Evolutionary conservation across 2,329 filamentous ascomycete species (phyloP), one percentile per base, ranked within the genome.

Genomic region (Mycosphaerella arachidis): DNA sequence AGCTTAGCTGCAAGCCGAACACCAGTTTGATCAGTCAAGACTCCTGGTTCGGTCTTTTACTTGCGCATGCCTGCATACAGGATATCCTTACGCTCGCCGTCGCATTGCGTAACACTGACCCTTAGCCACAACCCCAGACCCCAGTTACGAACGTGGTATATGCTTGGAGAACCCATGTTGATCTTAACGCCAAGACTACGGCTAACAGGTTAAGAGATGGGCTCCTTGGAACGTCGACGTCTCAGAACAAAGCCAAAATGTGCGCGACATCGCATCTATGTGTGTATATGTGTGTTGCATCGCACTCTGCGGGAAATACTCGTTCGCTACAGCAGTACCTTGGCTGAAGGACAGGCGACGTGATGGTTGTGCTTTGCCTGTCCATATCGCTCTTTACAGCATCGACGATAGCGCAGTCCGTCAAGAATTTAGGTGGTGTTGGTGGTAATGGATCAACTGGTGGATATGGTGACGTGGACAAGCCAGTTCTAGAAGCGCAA

Each of bases 381-480:
- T 12, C 12, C 20, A 27, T 50, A 6, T 13, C 18, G 8, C 20
- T 27, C 29, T 18, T 50, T 18, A 29, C 12, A 27, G 10, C 13
- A 12, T 31, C 20, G 18, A 30, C 60, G 24, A 24, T 53, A n/a
- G 60, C 60, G 30, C 63, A 63, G 27, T 68, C 67, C 6, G 59
- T 68, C 37, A 45, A 59, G 37, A 58, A 56, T 33, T 57, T 65
- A n/a, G 66, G 65, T n/a, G 43, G 50, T 8, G 60, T 60, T 48
- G 67, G 67, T 27, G 66, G 66, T 30, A 59, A 46, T 57, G 66
- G 66, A 2, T 43, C 43, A 16, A 53, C 35, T 45, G 67, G 66
- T 31, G 67, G 67, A 10, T 63, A 66, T 46, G 67, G 67, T 9
- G 62, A 67, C 55, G 35, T 57, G 9, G 56, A 55, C 13, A 40